These are phyloP conservation scores for Nigrograna mackinnonii DNA, from an alignment of 2,329 filamentous ascomycete genomes.

Conservation along the genomic window DNA sequence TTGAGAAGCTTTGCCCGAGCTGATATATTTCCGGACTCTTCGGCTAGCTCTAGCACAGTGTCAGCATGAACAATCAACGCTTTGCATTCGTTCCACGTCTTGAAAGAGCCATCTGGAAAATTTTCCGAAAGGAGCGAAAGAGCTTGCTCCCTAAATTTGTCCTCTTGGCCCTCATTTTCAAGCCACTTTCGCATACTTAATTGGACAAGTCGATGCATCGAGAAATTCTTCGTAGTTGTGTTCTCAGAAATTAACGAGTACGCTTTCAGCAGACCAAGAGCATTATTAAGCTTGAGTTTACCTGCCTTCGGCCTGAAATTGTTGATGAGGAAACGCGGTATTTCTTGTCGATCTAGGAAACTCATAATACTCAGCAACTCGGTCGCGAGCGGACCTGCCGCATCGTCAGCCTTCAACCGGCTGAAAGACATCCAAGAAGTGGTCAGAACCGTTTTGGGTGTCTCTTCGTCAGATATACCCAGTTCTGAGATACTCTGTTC, in stretches of 20 bases:
- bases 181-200: constrained; percentile 19
- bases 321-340: constrained; percentile 20
- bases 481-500: constrained; percentile 7
- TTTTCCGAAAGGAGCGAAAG: too few relatives aligned
- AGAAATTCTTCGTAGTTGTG: constrained; percentile 7
- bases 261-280: constrained; percentile 2
- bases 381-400: constrained; percentile 29
- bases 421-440: too few relatives aligned
- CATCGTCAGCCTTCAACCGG: too few relatives aligned
- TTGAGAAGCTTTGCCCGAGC: too few relatives aligned
- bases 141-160: too few relatives aligned
- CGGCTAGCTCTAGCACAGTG: too few relatives aligned
- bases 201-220: constrained; percentile 26
- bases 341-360: constrained; percentile 48
- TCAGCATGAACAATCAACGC: too few relatives aligned
- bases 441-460: constrained; percentile 13
- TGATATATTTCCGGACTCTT: too few relatives aligned
- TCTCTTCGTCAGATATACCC: constrained; percentile 4
- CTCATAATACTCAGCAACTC: constrained; percentile 50
- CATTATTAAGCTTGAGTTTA: constrained; percentile 3
- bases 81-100: too few relatives aligned
- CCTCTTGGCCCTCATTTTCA: constrained; percentile 19
- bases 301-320: background rate
- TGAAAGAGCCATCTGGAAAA: too few relatives aligned
- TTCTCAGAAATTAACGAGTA: constrained; percentile 14